phyloP scores from a whole-genome alignment of 176 grass and related monocot genomes.

The Ampelocalamus luodianensis region DNA sequence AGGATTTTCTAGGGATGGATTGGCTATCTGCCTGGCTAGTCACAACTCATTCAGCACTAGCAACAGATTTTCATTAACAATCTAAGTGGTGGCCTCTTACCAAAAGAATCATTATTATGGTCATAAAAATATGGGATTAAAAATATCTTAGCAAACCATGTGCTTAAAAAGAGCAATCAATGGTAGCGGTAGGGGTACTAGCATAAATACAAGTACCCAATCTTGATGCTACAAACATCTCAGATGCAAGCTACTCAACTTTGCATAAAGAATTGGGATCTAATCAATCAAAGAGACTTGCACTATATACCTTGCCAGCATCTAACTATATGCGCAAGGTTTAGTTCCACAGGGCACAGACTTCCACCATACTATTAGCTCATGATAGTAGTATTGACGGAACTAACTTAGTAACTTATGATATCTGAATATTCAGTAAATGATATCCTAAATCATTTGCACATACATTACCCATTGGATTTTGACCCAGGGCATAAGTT shows the following conservation, averaged over 20 bases:
- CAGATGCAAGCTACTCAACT: not conserved
- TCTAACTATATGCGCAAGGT: not conserved
- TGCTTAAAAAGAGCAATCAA: conserved; percentile 9
- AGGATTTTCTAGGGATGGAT: no score
- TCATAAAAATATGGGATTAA: not conserved
- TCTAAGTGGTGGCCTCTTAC: not conserved
- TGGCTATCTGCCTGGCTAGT: no score
- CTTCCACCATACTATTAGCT: conserved; percentile 13
- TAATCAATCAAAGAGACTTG: not conserved
- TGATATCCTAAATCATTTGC: not conserved
- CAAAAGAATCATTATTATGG: conserved; percentile 5
- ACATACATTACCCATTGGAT: conserved; percentile 19
- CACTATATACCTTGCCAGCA: not conserved
- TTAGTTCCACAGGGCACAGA: not conserved
- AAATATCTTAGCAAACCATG: not conserved
- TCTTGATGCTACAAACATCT: conserved; percentile 13
- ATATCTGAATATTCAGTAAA: conserved; percentile 1
- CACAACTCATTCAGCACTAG: not conserved
- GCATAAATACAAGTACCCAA: not conserved
- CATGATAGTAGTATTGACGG: not conserved
- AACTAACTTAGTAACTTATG: not conserved
- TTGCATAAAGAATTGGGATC: not conserved
- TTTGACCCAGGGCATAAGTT: not conserved
- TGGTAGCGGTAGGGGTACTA: not conserved
- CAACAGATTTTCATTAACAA: conserved; percentile 13